Evolutionary conservation across 169 alveolate species (phyloP).

Genomic region (Eimeria necatrix): DNA sequence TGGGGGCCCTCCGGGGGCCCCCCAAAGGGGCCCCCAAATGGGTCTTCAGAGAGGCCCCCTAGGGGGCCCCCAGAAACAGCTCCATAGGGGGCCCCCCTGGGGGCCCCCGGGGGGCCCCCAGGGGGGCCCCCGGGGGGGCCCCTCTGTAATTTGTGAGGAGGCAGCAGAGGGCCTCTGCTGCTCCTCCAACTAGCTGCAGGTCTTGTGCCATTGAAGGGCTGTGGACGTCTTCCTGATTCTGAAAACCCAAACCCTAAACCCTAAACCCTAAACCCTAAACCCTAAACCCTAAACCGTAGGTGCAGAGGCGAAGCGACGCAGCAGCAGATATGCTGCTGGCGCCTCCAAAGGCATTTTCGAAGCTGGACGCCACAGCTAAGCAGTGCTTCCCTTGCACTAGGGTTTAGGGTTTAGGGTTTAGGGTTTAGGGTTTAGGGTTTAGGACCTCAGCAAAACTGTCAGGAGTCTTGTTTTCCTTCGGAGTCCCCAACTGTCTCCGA

Average conservation of each 20-base stretch:
- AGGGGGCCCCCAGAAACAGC: too few species aligned
- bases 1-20: too few species aligned
- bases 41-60: not conserved
- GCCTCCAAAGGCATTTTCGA: not conserved
- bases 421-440: constrained; percentile 12
- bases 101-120: constrained; percentile 6
- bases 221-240: not conserved
- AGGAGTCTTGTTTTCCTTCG: not conserved
- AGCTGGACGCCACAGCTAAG: too few species aligned
- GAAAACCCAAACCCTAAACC: too few species aligned
- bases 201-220: not conserved
- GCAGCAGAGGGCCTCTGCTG: constrained; percentile 22
- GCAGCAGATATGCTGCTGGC: not conserved
- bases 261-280: too few species aligned
- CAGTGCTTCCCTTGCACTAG: too few species aligned
- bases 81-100: too few species aligned
- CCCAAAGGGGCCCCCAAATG: too few species aligned
- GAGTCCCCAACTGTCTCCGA: not conserved
- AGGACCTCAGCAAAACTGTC: not conserved
- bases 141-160: constrained; percentile 23
- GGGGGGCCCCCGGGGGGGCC: constrained; percentile 2
- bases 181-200: not conserved
- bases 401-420: constrained; percentile 1
- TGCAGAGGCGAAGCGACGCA: not conserved
- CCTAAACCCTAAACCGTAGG: not conserved